A percentile compares a stretch with the other conserved stretches of the same genome.
phyloP scores from a whole-genome alignment of 2,329 filamentous ascomycete species.

The Diaporthe sp. region DNA sequence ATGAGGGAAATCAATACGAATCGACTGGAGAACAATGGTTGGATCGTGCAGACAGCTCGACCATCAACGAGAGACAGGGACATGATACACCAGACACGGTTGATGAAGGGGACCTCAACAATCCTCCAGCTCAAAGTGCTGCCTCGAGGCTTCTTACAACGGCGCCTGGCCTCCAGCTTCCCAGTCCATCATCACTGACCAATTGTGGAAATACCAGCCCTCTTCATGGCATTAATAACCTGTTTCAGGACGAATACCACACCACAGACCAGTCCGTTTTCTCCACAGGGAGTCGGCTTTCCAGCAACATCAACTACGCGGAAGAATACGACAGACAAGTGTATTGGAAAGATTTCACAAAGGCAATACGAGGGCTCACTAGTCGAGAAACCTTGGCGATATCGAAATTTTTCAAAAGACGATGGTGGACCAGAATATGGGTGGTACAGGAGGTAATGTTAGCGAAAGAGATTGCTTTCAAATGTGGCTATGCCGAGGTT shows the following conservation, averaged over 20 bases:
- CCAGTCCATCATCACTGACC: background rate
- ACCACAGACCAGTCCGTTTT: too few relatives aligned
- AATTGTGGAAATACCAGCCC: background rate
- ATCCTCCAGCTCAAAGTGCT: background rate
- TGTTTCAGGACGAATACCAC: too few relatives aligned
- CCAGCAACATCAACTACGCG: background rate
- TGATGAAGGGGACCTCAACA: background rate
- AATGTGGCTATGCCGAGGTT: background rate
- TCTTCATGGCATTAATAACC: background rate
- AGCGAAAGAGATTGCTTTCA: background rate
- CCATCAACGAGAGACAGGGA: background rate
- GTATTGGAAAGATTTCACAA: rapidly evolving
- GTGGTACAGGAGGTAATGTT: background rate
- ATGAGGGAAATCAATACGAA: rapidly evolving
- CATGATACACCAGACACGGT: rapidly evolving
- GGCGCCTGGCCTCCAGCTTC: too few relatives aligned
- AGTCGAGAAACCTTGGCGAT: background rate
- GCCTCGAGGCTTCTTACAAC: background rate
- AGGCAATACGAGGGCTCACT: background rate
- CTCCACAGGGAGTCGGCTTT: background rate
- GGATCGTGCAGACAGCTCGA: background rate
- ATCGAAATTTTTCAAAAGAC: background rate
- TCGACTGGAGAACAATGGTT: background rate
- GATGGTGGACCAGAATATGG: background rate
- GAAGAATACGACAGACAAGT: background rate